Base-by-base conservation (phyloP, 345 rosid genomes). In the Erysimum cheiranthoides region DNA sequence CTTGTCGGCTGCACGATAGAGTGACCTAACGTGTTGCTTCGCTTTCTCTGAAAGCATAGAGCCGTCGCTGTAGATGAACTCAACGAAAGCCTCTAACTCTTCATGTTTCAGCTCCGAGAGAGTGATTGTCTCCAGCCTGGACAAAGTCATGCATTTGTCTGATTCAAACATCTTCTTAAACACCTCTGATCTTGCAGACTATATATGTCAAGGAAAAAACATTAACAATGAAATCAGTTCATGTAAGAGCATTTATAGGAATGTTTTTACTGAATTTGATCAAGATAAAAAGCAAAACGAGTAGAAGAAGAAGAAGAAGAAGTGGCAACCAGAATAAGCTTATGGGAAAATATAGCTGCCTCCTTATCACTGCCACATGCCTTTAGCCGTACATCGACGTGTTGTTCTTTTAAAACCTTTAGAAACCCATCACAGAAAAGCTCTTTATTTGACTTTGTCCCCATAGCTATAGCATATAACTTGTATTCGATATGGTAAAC, bases 121-220 rank as follows among this genome's bases (percentile, higher is more conserved):
- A 45, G 34, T 70, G 54, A 43, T 8, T 30, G 56, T 69, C 73
- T 69, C 73, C 5, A 53, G 11, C 43, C 0, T 31, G 6, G 66
- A 0, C 25, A 42, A 57, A 69, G 13, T 3, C 43, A 42, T 70
- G 65, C 0, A 17, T 1, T 30, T 31, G 9, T 68, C 72, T 38
- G 35, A 32, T 70, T 70, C 54, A 6, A 57, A 4, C 54, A 70
- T 70, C 64, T 31, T 18, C 43, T 46, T 34, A 17, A 70, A 57
- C 54, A 70, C 73, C 43, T 42, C 14, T 12, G 45, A 70, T 57
- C 54, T 56, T 13, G 65, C 65, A 6, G 73, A 3, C 65, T 70
- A 35, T 49, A 18, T 3, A 57, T 57, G 6, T 14, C 61, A n/a
- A 14, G 39, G 9, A 13, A 57, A 32, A 0, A 14, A 31, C 40